Evolutionary conservation across 495 filamentous ascomycete genomes (phyloP).

Genomic region (Podospora anserina): DNA sequence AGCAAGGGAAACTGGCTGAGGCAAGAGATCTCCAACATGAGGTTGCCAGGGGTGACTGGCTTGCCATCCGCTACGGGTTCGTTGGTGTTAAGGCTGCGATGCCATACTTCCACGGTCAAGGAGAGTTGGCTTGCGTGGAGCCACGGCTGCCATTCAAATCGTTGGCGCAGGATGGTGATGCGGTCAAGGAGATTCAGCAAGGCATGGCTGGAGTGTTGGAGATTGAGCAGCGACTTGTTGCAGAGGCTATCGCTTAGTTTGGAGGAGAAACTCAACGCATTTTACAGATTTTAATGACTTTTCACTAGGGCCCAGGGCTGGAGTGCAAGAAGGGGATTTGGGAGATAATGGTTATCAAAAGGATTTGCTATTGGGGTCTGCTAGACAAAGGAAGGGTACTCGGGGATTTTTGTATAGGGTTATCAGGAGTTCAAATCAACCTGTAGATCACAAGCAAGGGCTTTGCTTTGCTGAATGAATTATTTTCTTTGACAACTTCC

Average conservation of each 20-base stretch:
- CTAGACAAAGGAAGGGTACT: not conserved
- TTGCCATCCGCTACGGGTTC: slow-evolving; percentile 75
- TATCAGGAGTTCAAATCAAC: not conserved
- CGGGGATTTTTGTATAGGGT: not conserved
- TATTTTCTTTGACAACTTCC: not conserved
- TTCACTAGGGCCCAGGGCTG: not conserved
- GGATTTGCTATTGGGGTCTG: not conserved
- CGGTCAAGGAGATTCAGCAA: slow-evolving; percentile 15
- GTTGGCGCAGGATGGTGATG: slow-evolving; percentile 10
- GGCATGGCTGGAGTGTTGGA: slow-evolving; percentile 19
- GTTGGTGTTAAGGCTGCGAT: slow-evolving; percentile 80
- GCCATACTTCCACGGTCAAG: slow-evolving; percentile 72
- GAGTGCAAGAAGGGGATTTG: not conserved
- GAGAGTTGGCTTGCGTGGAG: slow-evolving; percentile 29
- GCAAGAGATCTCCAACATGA: slow-evolving; percentile 66
- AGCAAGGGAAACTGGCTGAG: slow-evolving; percentile 63
- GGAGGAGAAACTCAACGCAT: not conserved
- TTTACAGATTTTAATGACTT: not conserved
- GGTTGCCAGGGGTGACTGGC: slow-evolving; percentile 74
- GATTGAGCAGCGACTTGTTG: slow-evolving; percentile 12
- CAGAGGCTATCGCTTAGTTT: slow-evolving; percentile 1
- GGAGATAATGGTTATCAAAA: not conserved
- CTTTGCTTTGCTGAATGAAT: not conserved
- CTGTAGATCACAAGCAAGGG: not conserved
- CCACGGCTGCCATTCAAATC: slow-evolving; percentile 27